Evolutionary conservation across 75 land plant genomes (phyloP), one percentile per base, ranked within the genome.

Genomic region (Cunninghamia lanceolata): DNA sequence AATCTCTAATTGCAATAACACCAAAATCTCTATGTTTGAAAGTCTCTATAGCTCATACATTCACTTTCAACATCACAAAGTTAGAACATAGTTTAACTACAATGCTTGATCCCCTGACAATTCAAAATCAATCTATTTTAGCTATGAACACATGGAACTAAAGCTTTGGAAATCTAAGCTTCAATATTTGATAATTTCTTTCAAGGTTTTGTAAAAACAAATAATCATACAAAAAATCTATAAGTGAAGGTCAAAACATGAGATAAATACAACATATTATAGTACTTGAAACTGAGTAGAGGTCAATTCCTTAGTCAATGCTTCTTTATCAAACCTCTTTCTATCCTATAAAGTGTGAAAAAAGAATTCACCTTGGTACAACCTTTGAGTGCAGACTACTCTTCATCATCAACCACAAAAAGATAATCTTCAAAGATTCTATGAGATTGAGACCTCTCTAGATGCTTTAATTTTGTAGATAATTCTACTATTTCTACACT

Each of bases 351-450:
- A 79, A 97, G 87, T 28, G 88, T 91, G 83, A 95, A 40, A 32
- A 97, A 83, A 0, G 99, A 94, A 86, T 97, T 95, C 53, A 94
- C 97, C n/a, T 97, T 91, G 0, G 96, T 88, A 39, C 95, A 93
- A 13, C 99, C 99, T 85, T 97, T 97, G 30, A 95, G 90, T 2
- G 99, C 99, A 25, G 94, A 93, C 97, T 96, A 97, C 11, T 94
- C 94, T 9, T 88, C 91, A 13, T 83, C 88, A 30, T 84, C 85
- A 53, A 85, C 89, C 40, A 84, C 86, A 47, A 82, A 91, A 63
- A 91, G 79, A 86, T 90, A 89, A 28, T 91, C 92, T 3, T 87
- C 89, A 45, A 91, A 84, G 80, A 88, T 91, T 63, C 90, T 82
- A 30, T 82, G 46, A 13, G 87, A 86, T 36, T 79, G 53, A 34